Percentiles rank a stretch among this genome's conserved stretches.
These are phyloP conservation scores for Trametes cubensis DNA, from an alignment of 768 basidiomycete genomes.

Conservation along the genomic window DNA sequence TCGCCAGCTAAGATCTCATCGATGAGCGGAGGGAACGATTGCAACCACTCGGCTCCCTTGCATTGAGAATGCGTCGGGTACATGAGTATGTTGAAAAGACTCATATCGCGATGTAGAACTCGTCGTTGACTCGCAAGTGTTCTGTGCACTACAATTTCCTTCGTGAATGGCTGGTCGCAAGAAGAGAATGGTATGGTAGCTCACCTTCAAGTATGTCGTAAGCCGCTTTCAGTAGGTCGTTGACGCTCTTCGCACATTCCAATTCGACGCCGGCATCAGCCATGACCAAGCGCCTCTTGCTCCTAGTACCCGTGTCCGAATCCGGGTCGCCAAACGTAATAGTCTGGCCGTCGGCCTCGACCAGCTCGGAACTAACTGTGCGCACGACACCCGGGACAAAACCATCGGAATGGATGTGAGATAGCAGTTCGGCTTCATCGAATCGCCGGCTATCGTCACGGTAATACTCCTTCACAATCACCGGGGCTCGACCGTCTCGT, in stretches of 20 bases:
- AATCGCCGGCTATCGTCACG: conserved; percentile 22
- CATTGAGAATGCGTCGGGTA: conserved; percentile 6
- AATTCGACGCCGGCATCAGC: not conserved
- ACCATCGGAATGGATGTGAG: not conserved
- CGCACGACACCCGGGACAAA: conserved; percentile 1
- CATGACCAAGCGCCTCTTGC: not conserved
- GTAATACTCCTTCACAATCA: conserved; percentile 1
- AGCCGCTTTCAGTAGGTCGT: not conserved
- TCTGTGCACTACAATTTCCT: conserved; percentile 7
- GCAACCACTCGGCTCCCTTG: not conserved
- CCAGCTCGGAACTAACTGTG: not conserved
- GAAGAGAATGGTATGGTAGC: not conserved
- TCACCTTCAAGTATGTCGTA: conserved; percentile 6
- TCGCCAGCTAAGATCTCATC: conserved; percentile 1
- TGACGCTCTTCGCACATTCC: not conserved
- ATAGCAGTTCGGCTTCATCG: conserved; percentile 52
- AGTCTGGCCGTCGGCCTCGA: not conserved
- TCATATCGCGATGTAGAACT: conserved; percentile 15
- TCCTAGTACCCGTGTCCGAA: too few species aligned
- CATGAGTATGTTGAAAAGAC: conserved; percentile 17
- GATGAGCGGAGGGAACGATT: conserved; percentile 9
- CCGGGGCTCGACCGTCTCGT: too few species aligned
- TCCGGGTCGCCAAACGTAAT: too few species aligned
- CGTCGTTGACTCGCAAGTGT: not conserved
- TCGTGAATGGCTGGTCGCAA: not conserved